Conservation (phyloP, 768 basidiomycete species). For the Suillus hirtellus region DNA sequence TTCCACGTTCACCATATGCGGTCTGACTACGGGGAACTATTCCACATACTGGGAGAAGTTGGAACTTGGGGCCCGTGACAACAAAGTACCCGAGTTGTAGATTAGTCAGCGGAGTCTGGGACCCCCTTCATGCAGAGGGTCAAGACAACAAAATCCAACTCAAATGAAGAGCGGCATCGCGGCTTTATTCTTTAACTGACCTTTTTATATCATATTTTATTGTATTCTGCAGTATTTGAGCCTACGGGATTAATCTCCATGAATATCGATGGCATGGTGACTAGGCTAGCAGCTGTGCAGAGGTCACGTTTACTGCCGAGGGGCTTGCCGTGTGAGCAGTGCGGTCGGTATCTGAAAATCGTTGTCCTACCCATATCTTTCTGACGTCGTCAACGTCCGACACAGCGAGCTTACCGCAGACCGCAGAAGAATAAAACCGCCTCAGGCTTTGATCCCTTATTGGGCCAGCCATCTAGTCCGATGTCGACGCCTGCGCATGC, state of each 20-base stretch:
- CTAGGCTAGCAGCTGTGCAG: neutral
- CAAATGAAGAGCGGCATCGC: too few relatives aligned
- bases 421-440: neutral
- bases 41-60: too few relatives aligned
- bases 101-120: too few relatives aligned
- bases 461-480: constrained; percentile 5
- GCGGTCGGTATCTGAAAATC: constrained; percentile 34
- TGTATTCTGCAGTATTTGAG: neutral
- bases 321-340: neutral
- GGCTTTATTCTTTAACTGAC: too few relatives aligned
- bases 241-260: neutral
- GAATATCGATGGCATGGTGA: neutral
- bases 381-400: constrained; percentile 19
- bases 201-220: neutral
- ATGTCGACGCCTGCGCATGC: constrained; percentile 31
- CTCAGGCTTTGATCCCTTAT: constrained; percentile 3
- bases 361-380: constrained; percentile 15
- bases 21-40: too few relatives aligned
- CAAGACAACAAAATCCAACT: too few relatives aligned
- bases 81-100: too few relatives aligned
- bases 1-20: too few relatives aligned
- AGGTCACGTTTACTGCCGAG: constrained; percentile 13
- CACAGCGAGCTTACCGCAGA: neutral
- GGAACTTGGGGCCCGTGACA: too few relatives aligned
- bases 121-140: too few relatives aligned